Conservation (phyloP, 1,284 basidiomycete species). For the Rhizopogon hawkerae region DNA sequence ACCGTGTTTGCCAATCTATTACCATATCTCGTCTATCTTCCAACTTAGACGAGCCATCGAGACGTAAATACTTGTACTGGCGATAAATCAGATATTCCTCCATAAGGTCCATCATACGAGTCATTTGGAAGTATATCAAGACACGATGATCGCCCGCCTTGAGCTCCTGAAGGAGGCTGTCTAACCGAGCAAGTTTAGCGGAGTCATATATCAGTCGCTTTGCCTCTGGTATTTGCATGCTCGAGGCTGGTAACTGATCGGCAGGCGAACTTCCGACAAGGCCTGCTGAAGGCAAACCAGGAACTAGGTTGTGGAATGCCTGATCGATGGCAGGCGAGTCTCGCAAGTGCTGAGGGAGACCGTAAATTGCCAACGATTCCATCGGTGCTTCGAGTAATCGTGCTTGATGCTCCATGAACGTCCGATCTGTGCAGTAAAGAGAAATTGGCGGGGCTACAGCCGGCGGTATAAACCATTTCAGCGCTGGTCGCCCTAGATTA, state of each 20-base stretch:
- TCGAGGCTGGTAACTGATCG: constrained; percentile 75
- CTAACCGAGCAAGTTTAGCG: constrained; percentile 89
- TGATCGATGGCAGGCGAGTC: constrained; percentile 54
- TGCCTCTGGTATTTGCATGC: constrained; percentile 91
- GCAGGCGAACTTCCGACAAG: constrained; percentile 60
- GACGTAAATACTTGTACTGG: constrained; percentile 94
- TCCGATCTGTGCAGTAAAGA: constrained; percentile 68
- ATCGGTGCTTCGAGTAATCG: constrained; percentile 56
- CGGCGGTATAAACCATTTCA: constrained; percentile 77
- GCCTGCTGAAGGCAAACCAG: constrained; percentile 61
- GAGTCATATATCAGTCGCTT: constrained; percentile 97
- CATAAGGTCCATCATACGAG: constrained; percentile 99
- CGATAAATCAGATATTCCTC: constrained; percentile 98
- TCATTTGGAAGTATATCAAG: constrained; percentile 99
- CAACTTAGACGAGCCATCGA: constrained; percentile 93
- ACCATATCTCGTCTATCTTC: constrained; percentile 99
- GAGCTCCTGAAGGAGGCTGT: constrained; percentile 83
- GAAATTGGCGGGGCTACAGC: constrained; percentile 81
- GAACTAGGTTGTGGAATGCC: constrained; percentile 45
- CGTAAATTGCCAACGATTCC: constrained; percentile 76
- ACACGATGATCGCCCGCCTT: constrained; percentile 93
- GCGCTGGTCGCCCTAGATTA: constrained; percentile 69
- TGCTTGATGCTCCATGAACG: constrained; percentile 70
- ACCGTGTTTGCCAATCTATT: constrained; percentile 98
- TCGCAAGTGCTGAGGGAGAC: constrained; percentile 64